Conservation (phyloP, 2,329 filamentous ascomycete species). For the Cadophora malorum region DNA sequence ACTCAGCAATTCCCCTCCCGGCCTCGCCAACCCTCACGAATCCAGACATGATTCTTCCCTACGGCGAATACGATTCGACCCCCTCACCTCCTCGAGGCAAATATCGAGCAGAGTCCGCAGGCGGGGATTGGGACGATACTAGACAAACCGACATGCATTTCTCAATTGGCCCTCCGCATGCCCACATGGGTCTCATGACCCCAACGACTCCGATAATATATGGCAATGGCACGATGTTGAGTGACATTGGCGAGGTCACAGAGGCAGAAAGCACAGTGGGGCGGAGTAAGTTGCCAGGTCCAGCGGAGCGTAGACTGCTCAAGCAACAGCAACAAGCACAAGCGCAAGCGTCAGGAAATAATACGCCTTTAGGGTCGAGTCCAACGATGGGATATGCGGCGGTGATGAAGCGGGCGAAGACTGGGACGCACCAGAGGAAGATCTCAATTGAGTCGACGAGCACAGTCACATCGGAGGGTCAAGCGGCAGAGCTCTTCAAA, state of each 20-base stretch:
- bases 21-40: slow-evolving; percentile 89
- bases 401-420: slow-evolving; percentile 54
- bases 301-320: slow-evolving; percentile 42
- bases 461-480: slow-evolving; percentile 60
- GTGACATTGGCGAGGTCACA: slow-evolving; percentile 66
- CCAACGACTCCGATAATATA: slow-evolving; percentile 71
- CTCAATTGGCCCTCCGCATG: slow-evolving; percentile 49
- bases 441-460: slow-evolving; percentile 66
- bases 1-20: slow-evolving; percentile 55
- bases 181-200: slow-evolving; percentile 52
- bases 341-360: slow-evolving; percentile 22
- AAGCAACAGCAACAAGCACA: slow-evolving; percentile 34
- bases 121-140: slow-evolving; percentile 45
- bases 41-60: slow-evolving; percentile 91
- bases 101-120: slow-evolving; percentile 50
- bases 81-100: slow-evolving; percentile 49
- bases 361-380: slow-evolving; percentile 50
- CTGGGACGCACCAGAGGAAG: slow-evolving; percentile 55
- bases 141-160: slow-evolving; percentile 39
- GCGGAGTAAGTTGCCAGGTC: slow-evolving; percentile 46
- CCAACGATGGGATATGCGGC: slow-evolving; percentile 53
- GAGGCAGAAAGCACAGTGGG: slow-evolving; percentile 58
- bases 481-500: slow-evolving; percentile 56
- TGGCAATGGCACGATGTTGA: slow-evolving; percentile 72
- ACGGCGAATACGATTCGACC: slow-evolving; percentile 66